Evolutionary conservation across 1,284 basidiomycete species (phyloP).

Genomic region (Trametes versicolor): DNA sequence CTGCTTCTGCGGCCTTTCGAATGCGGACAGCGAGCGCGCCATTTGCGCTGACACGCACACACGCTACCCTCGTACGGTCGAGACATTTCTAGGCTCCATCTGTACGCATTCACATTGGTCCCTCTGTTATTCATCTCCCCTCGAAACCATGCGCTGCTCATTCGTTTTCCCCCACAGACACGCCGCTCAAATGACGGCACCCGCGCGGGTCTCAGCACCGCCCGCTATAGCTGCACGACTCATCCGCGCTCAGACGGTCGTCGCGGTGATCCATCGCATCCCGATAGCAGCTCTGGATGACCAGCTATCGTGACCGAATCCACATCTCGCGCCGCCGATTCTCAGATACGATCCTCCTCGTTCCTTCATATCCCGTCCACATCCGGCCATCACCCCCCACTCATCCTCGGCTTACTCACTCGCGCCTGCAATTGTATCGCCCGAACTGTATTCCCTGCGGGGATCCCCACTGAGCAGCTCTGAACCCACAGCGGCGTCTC

Average conservation of each 20-base stretch:
- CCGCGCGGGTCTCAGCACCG: background rate
- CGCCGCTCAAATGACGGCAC: conserved; percentile 13
- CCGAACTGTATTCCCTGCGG: conserved; percentile 12
- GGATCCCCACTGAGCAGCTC: background rate
- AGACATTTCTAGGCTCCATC: background rate
- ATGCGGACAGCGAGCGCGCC: conserved; percentile 3
- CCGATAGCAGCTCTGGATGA: conserved; percentile 15
- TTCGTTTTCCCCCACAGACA: conserved; percentile 9
- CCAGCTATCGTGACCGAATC: conserved; percentile 6
- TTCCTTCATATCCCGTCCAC: conserved; percentile 8
- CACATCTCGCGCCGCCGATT: conserved; percentile 15
- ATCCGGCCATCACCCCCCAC: conserved; percentile 22
- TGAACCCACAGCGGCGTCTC: conserved; percentile 11
- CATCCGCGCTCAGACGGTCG: conserved; percentile 12
- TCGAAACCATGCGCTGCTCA: conserved; percentile 15
- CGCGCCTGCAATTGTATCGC: background rate
- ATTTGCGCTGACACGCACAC: conserved; percentile 2
- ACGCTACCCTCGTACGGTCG: conserved; percentile 12
- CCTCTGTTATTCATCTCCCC: conserved; percentile 2
- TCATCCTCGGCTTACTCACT: conserved; percentile 9
- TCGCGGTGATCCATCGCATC: conserved; percentile 25
- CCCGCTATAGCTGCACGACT: conserved; percentile 4
- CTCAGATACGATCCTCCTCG: conserved; percentile 16
- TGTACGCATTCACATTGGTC: conserved; percentile 3
- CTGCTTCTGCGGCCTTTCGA: background rate